Evolutionary conservation across 208 protist species (phyloP).

Genomic region (Trypanosoma congolense): DNA sequence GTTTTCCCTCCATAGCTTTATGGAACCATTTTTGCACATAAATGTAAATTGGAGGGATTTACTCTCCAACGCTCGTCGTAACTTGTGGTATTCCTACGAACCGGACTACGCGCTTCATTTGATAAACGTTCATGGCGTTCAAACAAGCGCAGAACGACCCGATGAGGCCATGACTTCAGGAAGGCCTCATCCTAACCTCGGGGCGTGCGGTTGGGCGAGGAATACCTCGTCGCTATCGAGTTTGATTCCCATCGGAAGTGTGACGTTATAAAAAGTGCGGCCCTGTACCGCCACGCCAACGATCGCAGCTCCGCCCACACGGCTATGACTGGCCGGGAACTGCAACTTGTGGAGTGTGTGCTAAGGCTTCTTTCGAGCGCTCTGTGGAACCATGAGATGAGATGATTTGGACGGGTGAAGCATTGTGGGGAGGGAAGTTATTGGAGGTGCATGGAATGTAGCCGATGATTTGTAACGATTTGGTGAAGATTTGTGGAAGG

Average conservation of each 20-base stretch:
- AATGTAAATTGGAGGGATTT: constrained; percentile 9
- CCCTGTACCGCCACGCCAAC: not conserved
- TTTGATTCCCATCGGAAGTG: not conserved
- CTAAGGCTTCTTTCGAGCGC: not conserved
- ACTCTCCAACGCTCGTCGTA: not conserved
- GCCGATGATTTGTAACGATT: too few relatives aligned
- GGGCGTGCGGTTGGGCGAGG: not conserved
- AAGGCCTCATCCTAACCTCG: not conserved
- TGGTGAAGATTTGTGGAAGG: too few relatives aligned
- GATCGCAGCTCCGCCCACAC: not conserved
- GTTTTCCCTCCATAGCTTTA: constrained; percentile 1
- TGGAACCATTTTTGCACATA: constrained; percentile 10
- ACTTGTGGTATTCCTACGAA: not conserved
- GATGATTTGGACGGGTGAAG: not conserved
- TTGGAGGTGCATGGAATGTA: too few relatives aligned
- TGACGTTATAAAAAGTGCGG: not conserved
- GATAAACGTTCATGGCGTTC: not conserved
- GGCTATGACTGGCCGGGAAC: not conserved
- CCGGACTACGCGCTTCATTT: constrained; percentile 20
- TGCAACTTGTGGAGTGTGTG: constrained; percentile 6
- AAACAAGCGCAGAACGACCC: too few relatives aligned
- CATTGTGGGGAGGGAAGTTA: too few relatives aligned
- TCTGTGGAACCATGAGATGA: not conserved
- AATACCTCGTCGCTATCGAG: constrained; percentile 1
- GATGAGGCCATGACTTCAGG: too few relatives aligned